These are phyloP conservation scores for Populus nigra DNA, from an alignment of 345 rosid genomes.

Conservation along the genomic window DNA sequence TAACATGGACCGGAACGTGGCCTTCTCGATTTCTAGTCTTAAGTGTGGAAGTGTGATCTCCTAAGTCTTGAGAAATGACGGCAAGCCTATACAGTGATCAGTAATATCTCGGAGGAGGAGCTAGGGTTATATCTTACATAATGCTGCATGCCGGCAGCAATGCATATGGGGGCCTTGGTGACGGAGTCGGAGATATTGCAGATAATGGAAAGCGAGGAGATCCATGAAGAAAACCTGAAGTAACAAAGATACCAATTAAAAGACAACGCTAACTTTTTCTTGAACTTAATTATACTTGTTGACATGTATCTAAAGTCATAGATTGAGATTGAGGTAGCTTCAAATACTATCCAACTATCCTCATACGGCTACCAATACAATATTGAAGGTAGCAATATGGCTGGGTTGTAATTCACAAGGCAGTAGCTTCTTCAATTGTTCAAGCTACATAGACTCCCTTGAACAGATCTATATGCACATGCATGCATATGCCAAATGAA, in stretches of 20 bases:
- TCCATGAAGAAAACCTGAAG: slow-evolving; percentile 17
- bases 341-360: no score
- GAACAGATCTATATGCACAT: background rate
- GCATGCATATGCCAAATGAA: background rate
- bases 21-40: background rate
- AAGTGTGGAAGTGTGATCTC: background rate
- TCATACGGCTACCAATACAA: no score
- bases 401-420: no score
- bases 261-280: background rate
- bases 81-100: background rate
- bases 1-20: background rate
- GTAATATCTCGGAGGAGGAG: background rate
- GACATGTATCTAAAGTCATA: no score
- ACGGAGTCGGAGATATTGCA: background rate
- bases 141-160: slow-evolving; percentile 7
- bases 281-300: no score
- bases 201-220: background rate
- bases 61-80: background rate
- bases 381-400: no score
- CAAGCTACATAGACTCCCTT: background rate
- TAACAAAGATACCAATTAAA: background rate
- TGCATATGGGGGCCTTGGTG: background rate
- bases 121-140: slow-evolving; percentile 7
- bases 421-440: background rate
- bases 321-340: no score